Conservation (phyloP, 345 rosid species). For the Populus euphratica region DNA sequence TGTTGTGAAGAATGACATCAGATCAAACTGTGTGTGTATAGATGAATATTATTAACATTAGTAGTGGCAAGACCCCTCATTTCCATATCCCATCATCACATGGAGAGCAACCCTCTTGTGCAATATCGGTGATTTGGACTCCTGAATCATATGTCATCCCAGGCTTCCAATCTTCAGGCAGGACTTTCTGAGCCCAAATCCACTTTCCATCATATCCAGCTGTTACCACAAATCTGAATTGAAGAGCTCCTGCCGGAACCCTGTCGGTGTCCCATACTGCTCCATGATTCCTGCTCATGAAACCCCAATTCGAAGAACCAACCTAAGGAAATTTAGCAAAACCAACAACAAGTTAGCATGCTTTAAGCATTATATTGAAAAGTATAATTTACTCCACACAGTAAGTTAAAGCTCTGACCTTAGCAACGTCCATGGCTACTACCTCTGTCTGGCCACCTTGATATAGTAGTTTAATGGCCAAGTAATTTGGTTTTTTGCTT, state of each 20-base stretch:
- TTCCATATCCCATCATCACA: slow-evolving; percentile 61
- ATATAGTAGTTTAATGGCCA: slow-evolving; percentile 65
- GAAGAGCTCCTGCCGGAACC: slow-evolving; percentile 68
- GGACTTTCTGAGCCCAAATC: slow-evolving; percentile 67
- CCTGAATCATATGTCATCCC: slow-evolving; percentile 67
- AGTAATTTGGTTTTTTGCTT: slow-evolving; percentile 62
- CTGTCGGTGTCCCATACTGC: slow-evolving; percentile 75
- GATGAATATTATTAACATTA: slow-evolving; percentile 5
- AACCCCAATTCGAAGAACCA: slow-evolving; percentile 67
- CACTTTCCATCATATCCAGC: slow-evolving; percentile 81
- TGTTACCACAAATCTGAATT: slow-evolving; percentile 71
- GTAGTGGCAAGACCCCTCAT: slow-evolving; percentile 6
- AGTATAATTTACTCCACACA: not conserved
- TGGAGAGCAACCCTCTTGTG: slow-evolving; percentile 74
- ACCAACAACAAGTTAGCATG: not conserved
- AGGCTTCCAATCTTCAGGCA: slow-evolving; percentile 66
- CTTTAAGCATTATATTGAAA: not conserved
- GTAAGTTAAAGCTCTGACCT: slow-evolving; percentile 25
- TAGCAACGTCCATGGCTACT: slow-evolving; percentile 70
- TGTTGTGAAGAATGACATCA: not conserved
- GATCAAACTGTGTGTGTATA: not conserved
- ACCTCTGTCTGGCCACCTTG: slow-evolving; percentile 97
- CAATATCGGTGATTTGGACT: slow-evolving; percentile 70
- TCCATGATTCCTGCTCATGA: slow-evolving; percentile 63
- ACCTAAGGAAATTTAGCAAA: slow-evolving; percentile 27